phyloP scores from a whole-genome alignment of 202 grass and related monocot species.

The Dendrocalamus latiflorus region DNA sequence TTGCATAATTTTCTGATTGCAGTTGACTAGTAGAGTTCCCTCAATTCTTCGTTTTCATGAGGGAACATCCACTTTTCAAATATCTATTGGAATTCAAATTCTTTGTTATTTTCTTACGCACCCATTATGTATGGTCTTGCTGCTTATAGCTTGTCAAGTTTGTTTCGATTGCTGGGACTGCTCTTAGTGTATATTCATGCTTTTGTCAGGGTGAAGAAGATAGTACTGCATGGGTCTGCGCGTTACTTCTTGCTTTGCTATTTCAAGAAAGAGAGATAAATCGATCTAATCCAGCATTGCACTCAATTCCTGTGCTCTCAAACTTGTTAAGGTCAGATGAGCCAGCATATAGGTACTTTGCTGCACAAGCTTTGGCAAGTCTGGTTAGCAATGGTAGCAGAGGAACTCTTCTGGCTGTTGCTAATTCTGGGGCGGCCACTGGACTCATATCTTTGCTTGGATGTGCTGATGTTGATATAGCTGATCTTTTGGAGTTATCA shows the following conservation, averaged over 20 bases:
- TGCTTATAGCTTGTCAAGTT: conserved; percentile 15
- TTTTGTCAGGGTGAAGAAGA: conserved; percentile 88
- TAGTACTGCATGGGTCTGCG: conserved; percentile 84
- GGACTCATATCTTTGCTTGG: conserved; percentile 97
- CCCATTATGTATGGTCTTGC: background rate
- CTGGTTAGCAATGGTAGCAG: conserved; percentile 92
- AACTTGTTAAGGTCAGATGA: conserved; percentile 97
- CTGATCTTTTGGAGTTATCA: conserved; percentile 93
- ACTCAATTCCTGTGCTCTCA: conserved; percentile 87
- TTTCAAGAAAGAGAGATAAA: conserved; percentile 96
- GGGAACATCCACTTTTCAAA: background rate
- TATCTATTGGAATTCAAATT: background rate
- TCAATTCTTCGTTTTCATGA: background rate
- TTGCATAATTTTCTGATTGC: conserved; percentile 10
- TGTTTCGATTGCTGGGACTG: background rate
- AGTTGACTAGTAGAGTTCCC: background rate
- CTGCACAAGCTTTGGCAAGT: conserved; percentile 95
- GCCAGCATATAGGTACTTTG: conserved; percentile 89
- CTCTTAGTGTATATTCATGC: conserved; percentile 16
- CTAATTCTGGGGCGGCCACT: conserved; percentile 80
- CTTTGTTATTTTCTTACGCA: background rate
- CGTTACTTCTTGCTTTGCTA: conserved; percentile 79
- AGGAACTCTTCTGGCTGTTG: conserved; percentile 92
- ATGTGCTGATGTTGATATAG: conserved; percentile 95
- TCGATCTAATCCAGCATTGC: conserved; percentile 65